Evolutionary conservation across 2,329 filamentous ascomycete genomes (phyloP).

Genomic region (Stemphylium vesicarium): DNA sequence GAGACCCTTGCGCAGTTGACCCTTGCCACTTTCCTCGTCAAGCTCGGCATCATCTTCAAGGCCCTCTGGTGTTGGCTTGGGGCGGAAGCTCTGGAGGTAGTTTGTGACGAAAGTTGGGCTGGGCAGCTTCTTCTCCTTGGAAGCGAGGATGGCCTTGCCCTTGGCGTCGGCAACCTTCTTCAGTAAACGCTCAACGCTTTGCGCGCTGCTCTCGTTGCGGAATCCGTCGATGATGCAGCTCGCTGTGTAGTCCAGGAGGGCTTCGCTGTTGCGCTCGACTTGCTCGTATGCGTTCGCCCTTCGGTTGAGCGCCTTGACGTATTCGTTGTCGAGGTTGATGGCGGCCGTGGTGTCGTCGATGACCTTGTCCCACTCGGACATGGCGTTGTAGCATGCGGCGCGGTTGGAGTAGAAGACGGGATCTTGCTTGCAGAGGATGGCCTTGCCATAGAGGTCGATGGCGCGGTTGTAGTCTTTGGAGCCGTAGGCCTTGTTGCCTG

Average conservation of each 20-base stretch:
- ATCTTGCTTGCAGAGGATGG: slow-evolving; percentile 95
- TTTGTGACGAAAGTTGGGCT: slow-evolving; percentile 97
- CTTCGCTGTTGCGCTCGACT: slow-evolving; percentile 87
- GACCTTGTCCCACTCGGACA: slow-evolving; percentile 92
- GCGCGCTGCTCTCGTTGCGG: slow-evolving; percentile 86
- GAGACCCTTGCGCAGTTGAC: slow-evolving; percentile 83
- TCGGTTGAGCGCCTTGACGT: slow-evolving; percentile 97
- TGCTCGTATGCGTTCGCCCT: slow-evolving; percentile 97
- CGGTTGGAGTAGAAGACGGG: slow-evolving; percentile 99
- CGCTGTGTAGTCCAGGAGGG: slow-evolving; percentile 94
- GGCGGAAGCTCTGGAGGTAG: slow-evolving; percentile 97
- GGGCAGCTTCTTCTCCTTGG: slow-evolving; percentile 83
- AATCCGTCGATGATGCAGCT: slow-evolving; percentile 99
- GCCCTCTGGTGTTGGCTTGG: slow-evolving; percentile 77
- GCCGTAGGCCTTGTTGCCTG: slow-evolving; percentile 95
- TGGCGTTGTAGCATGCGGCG: slow-evolving; percentile 94
- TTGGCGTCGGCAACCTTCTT: slow-evolving; percentile 98
- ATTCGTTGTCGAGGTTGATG: slow-evolving; percentile 90
- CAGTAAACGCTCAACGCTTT: slow-evolving; percentile 87
- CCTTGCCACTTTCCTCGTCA: slow-evolving; percentile 78
- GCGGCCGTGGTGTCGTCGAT: slow-evolving; percentile 96
- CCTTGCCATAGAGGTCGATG: slow-evolving; percentile 93
- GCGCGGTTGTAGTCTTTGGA: slow-evolving; percentile 92
- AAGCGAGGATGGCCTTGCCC: slow-evolving; percentile 83
- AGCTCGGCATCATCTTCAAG: slow-evolving; percentile 84